Evolutionary conservation across 164 flowering plant genomes (phyloP).

Genomic region (Macadamia integrifolia): DNA sequence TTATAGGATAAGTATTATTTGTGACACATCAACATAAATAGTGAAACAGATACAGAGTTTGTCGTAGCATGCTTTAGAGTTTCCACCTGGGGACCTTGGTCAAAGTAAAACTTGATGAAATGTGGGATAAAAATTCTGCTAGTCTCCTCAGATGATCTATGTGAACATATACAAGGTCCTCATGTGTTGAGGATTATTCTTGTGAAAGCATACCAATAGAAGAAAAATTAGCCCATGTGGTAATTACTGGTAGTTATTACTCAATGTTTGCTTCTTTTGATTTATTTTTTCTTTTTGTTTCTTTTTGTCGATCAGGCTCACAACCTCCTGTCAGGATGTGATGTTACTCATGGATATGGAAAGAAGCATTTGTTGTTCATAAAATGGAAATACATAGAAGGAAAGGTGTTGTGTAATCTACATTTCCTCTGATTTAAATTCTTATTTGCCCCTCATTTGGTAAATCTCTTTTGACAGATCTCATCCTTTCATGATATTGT

Average conservation of each 20-base stretch:
- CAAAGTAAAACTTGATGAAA: too few relatives aligned
- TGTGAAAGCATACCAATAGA: neutral
- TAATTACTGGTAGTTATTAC: neutral
- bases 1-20: too few relatives aligned
- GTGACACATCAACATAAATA: too few relatives aligned
- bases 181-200: neutral
- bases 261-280: neutral
- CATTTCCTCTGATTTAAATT: neutral
- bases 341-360: slow-evolving; percentile 30
- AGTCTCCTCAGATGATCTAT: too few relatives aligned
- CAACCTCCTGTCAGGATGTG: slow-evolving; percentile 51
- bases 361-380: slow-evolving; percentile 75
- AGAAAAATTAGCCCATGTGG: neutral
- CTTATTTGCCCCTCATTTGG: neutral
- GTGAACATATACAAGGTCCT: neutral
- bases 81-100: too few relatives aligned
- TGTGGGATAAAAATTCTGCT: too few relatives aligned
- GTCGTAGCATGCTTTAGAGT: too few relatives aligned
- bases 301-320: slow-evolving; percentile 49
- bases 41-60: too few relatives aligned
- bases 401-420: slow-evolving; percentile 59
- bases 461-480: slow-evolving; percentile 5
- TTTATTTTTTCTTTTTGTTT: slow-evolving; percentile 2
- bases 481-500: neutral
- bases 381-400: slow-evolving; percentile 89